phyloP scores from a whole-genome alignment of 2,329 filamentous ascomycete genomes.

The Cercospora canescens region DNA sequence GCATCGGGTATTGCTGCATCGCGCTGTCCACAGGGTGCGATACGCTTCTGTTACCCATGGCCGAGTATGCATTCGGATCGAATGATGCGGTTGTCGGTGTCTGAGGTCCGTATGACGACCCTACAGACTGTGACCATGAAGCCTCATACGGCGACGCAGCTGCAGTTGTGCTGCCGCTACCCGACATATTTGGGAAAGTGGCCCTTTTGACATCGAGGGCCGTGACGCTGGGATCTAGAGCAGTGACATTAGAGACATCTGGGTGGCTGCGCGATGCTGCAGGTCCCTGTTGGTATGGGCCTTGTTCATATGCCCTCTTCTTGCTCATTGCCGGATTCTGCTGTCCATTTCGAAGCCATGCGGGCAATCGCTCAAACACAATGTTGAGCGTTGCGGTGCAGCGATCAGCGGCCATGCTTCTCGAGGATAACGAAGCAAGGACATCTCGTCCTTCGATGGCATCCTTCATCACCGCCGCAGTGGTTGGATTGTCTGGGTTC shows the following conservation, averaged over 20 bases:
- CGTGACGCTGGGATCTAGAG: slow-evolving; percentile 10
- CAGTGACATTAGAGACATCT: slow-evolving; percentile 24
- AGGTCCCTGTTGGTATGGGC: slow-evolving; percentile 12
- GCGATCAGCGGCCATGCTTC: slow-evolving; percentile 84
- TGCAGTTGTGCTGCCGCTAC: slow-evolving; percentile 10
- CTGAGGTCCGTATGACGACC: slow-evolving; percentile 29
- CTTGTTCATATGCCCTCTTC: slow-evolving; percentile 47
- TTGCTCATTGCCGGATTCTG: slow-evolving; percentile 43
- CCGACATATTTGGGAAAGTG: slow-evolving; percentile 29
- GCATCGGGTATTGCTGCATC: slow-evolving; percentile 26
- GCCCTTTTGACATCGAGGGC: slow-evolving; percentile 23
- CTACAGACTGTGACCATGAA: slow-evolving; percentile 27
- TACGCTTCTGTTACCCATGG: slow-evolving; percentile 20
- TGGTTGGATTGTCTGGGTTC: slow-evolving; percentile 72
- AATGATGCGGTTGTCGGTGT: slow-evolving; percentile 27
- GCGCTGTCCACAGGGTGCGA: slow-evolving; percentile 22
- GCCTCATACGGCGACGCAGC: slow-evolving; percentile 18
- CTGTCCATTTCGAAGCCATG: slow-evolving; percentile 48
- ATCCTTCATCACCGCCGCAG: slow-evolving; percentile 79
- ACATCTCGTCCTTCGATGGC: slow-evolving; percentile 82
- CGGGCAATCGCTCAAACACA: slow-evolving; percentile 82
- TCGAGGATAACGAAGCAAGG: slow-evolving; percentile 73
- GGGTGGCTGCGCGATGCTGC: slow-evolving; percentile 31
- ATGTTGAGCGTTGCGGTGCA: slow-evolving; percentile 76
- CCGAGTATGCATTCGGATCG: slow-evolving; percentile 20